These are phyloP conservation scores for Raddia distichophylla DNA, from an alignment of 176 grass and related monocot genomes.

Conservation along the genomic window DNA sequence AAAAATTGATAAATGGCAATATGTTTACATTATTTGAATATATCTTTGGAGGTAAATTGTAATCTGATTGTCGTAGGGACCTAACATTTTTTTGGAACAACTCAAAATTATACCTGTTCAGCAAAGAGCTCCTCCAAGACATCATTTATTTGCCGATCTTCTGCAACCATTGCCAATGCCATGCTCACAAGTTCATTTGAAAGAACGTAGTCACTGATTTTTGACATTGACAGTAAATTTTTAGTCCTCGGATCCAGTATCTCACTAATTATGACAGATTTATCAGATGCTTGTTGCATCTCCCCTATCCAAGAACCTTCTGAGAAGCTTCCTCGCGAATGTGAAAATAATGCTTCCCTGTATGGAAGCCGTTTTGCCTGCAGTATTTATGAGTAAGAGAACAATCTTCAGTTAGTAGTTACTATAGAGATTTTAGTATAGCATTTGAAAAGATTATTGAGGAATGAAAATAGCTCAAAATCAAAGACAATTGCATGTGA, in stretches of 20 bases:
- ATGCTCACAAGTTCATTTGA: conserved; percentile 90
- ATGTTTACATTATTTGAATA: conserved; percentile 16
- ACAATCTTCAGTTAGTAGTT: conserved; percentile 31
- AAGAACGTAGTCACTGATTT: conserved; percentile 79
- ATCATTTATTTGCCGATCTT: conserved; percentile 79
- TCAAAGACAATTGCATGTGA: conserved; percentile 1
- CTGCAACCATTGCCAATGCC: conserved; percentile 81
- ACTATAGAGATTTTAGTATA: background rate
- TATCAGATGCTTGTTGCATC: conserved; percentile 79
- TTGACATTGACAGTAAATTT: conserved; percentile 72
- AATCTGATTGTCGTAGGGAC: background rate
- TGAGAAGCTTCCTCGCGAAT: conserved; percentile 51
- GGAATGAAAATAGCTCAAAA: conserved; percentile 24
- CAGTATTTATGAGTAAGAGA: conserved; percentile 7
- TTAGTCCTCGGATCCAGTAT: conserved; percentile 86
- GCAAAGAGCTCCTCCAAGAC: conserved; percentile 81
- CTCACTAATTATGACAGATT: conserved; percentile 83
- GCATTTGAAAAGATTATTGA: background rate
- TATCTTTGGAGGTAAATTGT: background rate
- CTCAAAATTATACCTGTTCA: conserved; percentile 52
- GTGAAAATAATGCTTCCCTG: conserved; percentile 39
- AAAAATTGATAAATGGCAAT: background rate
- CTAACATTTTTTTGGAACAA: background rate
- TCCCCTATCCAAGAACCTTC: conserved; percentile 91
- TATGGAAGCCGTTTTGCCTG: conserved; percentile 77